phyloP scores from a whole-genome alignment of 2,329 filamentous ascomycete genomes.

The Fusarium devonianum region DNA sequence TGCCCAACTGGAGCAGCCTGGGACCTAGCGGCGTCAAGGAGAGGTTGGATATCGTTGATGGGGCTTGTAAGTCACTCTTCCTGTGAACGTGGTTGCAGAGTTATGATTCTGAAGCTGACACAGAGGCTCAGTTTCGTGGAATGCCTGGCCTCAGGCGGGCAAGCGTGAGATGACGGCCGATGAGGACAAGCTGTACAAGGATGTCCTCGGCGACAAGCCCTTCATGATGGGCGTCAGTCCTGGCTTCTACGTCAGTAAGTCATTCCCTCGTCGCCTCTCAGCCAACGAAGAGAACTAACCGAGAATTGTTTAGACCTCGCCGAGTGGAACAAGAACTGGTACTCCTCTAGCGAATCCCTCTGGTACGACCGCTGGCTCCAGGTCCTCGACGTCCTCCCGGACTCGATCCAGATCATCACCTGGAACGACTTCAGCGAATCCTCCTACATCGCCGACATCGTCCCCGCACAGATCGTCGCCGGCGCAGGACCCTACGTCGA shows the following conservation, averaged over 20 bases:
- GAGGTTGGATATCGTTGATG: constrained; percentile 36
- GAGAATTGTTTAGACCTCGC: constrained; percentile 57
- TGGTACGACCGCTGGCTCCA: constrained; percentile 67
- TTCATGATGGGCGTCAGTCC: constrained; percentile 65
- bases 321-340: constrained; percentile 66
- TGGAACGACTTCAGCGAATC: constrained; percentile 65
- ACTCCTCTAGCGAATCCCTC: constrained; percentile 66
- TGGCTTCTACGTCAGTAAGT: constrained; percentile 63
- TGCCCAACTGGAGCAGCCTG: constrained; percentile 54
- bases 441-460: constrained; percentile 59
- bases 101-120: background rate
- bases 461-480: constrained; percentile 50
- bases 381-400: constrained; percentile 56
- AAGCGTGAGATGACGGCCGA: constrained; percentile 44
- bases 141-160: constrained; percentile 48
- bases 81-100: background rate
- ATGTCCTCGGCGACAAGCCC: constrained; percentile 45
- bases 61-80: constrained; percentile 38
- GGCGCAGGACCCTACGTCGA: constrained; percentile 58
- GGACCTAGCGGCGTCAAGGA: constrained; percentile 30
- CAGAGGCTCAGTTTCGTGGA: constrained; percentile 47
- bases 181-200: constrained; percentile 46
- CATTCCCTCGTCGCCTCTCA: background rate
- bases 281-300: background rate
- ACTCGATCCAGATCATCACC: constrained; percentile 55